phyloP scores from a whole-genome alignment of 2,329 filamentous ascomycete species.

The Apiospora malaysiana region DNA sequence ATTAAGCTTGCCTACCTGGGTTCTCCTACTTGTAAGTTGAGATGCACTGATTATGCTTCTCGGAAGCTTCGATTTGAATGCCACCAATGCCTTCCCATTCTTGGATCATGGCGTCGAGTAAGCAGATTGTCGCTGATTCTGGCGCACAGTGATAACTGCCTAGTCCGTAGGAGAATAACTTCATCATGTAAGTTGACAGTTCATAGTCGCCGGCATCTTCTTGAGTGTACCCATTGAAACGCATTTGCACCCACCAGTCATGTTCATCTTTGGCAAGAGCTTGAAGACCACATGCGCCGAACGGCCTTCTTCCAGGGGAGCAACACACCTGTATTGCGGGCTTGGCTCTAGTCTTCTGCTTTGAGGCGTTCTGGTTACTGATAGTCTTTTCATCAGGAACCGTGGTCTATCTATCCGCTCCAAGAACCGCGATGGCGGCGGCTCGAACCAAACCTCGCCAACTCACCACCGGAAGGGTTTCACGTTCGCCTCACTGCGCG shows the following conservation, averaged over 20 bases:
- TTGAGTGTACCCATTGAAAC: not conserved
- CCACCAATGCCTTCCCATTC: not conserved
- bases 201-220: not conserved
- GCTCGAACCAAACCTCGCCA: slow-evolving; percentile 30
- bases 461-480: slow-evolving; percentile 72
- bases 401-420: slow-evolving; percentile 77
- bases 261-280: not conserved
- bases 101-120: not conserved
- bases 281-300: not conserved
- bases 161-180: not conserved
- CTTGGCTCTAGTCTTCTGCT: not conserved
- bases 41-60: not conserved
- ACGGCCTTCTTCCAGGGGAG: not conserved
- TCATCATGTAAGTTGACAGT: not conserved
- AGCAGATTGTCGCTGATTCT: not conserved
- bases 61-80: not conserved
- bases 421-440: slow-evolving; percentile 48
- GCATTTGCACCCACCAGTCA: not conserved
- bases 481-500: slow-evolving; percentile 84
- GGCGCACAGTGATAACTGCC: not conserved
- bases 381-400: slow-evolving; percentile 58
- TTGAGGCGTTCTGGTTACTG: not conserved
- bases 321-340: not conserved
- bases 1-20: not conserved
- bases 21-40: not conserved